These are phyloP conservation scores for Acrocalymma vagum DNA, from an alignment of 2,329 filamentous ascomycete species.

Conservation along the genomic window DNA sequence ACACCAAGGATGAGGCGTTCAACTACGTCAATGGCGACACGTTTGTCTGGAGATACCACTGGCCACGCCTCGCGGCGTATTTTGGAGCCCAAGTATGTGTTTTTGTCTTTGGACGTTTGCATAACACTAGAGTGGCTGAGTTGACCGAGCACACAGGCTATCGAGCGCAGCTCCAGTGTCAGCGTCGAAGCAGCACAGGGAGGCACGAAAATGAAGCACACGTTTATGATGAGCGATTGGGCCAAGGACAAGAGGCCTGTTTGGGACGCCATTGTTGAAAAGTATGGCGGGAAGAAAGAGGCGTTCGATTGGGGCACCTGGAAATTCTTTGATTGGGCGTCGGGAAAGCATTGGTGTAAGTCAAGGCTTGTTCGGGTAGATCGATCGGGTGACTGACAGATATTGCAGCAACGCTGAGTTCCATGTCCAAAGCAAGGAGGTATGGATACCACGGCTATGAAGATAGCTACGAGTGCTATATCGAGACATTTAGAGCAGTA, in stretches of 20 bases:
- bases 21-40: slow-evolving; percentile 13
- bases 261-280: slow-evolving; percentile 2
- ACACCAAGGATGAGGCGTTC: slow-evolving; percentile 10
- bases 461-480: too few species aligned
- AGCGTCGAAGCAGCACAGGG: too few species aligned
- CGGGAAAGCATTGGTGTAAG: slow-evolving; percentile 3
- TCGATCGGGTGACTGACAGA: too few species aligned
- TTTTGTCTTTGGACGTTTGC: too few species aligned
- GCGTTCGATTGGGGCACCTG: slow-evolving; percentile 11
- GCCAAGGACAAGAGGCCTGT: slow-evolving; percentile 1
- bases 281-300: slow-evolving; percentile 6
- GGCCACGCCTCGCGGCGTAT: background rate
- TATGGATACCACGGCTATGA: too few species aligned
- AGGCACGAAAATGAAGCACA: too few species aligned
- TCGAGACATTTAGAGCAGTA: too few species aligned
- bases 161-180: background rate
- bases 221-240: slow-evolving; percentile 3
- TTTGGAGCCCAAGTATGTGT: too few species aligned
- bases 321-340: slow-evolving; percentile 5
- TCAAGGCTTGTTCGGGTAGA: too few species aligned
- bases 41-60: slow-evolving; percentile 9
- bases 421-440: too few species aligned
- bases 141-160: background rate
- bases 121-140: too few species aligned
- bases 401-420: too few species aligned